Evolutionary conservation across 345 rosid genomes (phyloP), one percentile per base, ranked within the genome.

Genomic region (Raphanus raphanistrum): DNA sequence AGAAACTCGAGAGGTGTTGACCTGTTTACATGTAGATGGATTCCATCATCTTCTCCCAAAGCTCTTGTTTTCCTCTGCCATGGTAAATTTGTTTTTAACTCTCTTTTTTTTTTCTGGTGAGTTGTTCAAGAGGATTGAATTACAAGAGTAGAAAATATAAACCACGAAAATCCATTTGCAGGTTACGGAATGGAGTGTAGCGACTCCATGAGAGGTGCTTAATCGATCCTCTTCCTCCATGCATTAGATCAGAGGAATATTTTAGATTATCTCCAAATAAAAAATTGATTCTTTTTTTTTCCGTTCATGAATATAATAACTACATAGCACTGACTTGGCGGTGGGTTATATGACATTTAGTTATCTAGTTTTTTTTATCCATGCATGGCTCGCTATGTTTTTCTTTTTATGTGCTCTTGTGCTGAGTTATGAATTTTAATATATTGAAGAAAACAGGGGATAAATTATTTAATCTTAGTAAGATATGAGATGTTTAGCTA

Each of bases 131-230:
- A 25, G n/a, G 32, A 11, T 17, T 65, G 35, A 15, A 43, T 59
- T 58, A 21, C 21, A 21, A 21, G 21, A 21, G 0, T 21, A 21
- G 21, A 21, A 21, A 21, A 21, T 21, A 21, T 21, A 57, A 48
- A 12, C 45, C 0, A 38, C 9, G 10, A 38, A 35, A 38, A 35
- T 2, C 4, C 7, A 10, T 60, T 36, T 71, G 87, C 91, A 96
- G 98, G 99, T 16, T 96, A 96, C 73, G 99, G 97, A 73, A 86
- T 91, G 98, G 98, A 96, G 75, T 93, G 99, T 89, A 87, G 98
- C 66, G 82, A 81, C 71, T 96, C 85, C 95, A 93, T 96, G 99
- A 90, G 75, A 91, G 99, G 99, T 96, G 84, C 74, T 81, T 71
- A 74, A 66, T 77, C 7, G 12, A 15, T 63, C 59, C 65, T 65